Evolutionary conservation across 1,284 basidiomycete genomes (phyloP).

Genomic region (Leccinum variabile): DNA sequence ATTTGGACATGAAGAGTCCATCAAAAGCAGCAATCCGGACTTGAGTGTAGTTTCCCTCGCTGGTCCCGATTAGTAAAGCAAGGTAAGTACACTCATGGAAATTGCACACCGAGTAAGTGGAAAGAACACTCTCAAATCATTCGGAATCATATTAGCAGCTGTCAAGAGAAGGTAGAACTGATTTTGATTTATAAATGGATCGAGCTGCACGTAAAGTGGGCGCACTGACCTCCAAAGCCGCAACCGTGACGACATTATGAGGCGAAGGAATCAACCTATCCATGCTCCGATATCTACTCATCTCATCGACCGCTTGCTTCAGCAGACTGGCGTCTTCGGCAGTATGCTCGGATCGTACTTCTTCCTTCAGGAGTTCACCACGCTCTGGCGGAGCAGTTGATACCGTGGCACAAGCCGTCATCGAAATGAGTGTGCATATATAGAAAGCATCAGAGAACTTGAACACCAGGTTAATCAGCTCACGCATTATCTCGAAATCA

Average conservation of each 20-base stretch:
- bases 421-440: conserved; percentile 84
- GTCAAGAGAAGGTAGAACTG: conserved; percentile 84
- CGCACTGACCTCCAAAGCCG: conserved; percentile 76
- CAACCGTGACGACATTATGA: conserved; percentile 92
- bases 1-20: conserved; percentile 87
- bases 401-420: conserved; percentile 76
- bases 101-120: conserved; percentile 78
- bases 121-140: conserved; percentile 82
- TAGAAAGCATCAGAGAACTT: conserved; percentile 93
- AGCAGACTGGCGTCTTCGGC: conserved; percentile 67
- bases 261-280: conserved; percentile 94
- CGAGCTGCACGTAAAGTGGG: background rate
- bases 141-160: conserved; percentile 78
- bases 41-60: conserved; percentile 91
- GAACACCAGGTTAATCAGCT: conserved; percentile 18
- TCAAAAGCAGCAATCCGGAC: conserved; percentile 94
- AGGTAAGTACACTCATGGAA: background rate
- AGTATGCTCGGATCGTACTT: conserved; percentile 63
- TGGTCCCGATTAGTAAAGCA: conserved; percentile 35
- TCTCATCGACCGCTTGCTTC: conserved; percentile 72
- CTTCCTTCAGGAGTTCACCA: conserved; percentile 69
- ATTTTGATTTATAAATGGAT: conserved; percentile 13
- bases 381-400: conserved; percentile 73
- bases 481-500: background rate
- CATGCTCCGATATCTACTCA: conserved; percentile 92